phyloP scores from a whole-genome alignment of 805 yeast species.

The Pichia phayaonensis region DNA sequence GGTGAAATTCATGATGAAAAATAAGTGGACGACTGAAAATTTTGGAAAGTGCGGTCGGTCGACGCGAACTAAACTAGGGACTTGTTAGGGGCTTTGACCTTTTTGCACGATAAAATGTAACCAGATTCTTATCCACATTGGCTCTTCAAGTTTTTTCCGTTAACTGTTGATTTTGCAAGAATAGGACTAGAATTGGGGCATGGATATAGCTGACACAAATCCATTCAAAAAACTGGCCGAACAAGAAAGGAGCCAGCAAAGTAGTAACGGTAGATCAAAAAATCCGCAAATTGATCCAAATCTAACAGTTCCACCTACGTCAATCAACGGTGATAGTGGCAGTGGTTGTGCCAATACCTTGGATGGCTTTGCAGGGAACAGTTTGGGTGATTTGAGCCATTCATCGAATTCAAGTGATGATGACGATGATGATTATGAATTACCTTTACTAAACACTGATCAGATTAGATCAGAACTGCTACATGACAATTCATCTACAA shows the following conservation, averaged over 20 bases:
- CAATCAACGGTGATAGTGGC: neutral
- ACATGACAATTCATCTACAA: neutral
- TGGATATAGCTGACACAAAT: constrained; percentile 2
- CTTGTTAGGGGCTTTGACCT: neutral
- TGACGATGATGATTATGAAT: neutral
- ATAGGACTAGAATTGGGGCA: neutral
- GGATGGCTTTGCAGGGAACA: neutral
- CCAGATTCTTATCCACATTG: neutral
- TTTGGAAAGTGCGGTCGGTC: neutral
- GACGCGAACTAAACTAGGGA: neutral
- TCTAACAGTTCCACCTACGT: neutral
- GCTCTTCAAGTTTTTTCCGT: neutral
- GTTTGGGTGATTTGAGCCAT: neutral
- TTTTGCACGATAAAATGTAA: too few species aligned
- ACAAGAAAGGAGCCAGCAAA: constrained; percentile 1
- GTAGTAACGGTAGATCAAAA: neutral
- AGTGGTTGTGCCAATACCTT: neutral
- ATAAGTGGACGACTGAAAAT: neutral
- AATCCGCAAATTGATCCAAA: neutral
- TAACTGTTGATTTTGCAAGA: neutral
- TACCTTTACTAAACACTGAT: neutral
- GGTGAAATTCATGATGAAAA: neutral
- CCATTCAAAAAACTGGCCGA: constrained; percentile 4
- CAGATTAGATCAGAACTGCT: neutral
- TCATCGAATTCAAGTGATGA: neutral